Evolutionary conservation across 2,329 filamentous ascomycete species (phyloP).

Genomic region (Falciphora oryzae): DNA sequence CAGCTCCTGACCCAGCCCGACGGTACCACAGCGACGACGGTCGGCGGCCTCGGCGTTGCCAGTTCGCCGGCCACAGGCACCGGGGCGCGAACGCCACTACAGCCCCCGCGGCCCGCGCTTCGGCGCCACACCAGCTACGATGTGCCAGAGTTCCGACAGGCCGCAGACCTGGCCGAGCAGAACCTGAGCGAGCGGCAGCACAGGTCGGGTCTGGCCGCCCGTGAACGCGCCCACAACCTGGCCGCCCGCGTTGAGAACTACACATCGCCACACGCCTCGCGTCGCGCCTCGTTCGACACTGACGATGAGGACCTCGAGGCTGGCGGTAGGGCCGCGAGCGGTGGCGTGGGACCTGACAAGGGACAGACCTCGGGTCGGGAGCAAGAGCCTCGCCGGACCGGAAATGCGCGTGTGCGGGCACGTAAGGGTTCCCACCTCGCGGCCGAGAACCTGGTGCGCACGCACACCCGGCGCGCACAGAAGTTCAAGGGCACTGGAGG

Average conservation of each 20-base stretch:
- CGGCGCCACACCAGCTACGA: constrained; percentile 9
- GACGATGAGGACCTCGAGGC: constrained; percentile 6
- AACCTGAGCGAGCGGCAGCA: constrained; percentile 7
- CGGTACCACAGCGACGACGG: background rate
- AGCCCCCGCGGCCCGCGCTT: constrained; percentile 1
- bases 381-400: background rate
- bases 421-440: constrained; percentile 9
- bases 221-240: constrained; percentile 7
- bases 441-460: constrained; percentile 17
- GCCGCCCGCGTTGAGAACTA: constrained; percentile 10
- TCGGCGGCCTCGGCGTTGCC: background rate
- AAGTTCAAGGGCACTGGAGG: background rate
- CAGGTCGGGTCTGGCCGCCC: background rate
- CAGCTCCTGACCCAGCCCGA: constrained; percentile 1
- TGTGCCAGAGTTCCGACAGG: constrained; percentile 3
- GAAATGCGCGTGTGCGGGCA: background rate
- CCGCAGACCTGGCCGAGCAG: constrained; percentile 7
- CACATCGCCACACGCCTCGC: constrained; percentile 4
- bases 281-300: constrained; percentile 4
- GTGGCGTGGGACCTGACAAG: background rate
- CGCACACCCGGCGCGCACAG: constrained; percentile 11
- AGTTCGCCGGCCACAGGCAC: background rate
- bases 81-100: background rate
- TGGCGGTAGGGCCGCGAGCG: background rate
- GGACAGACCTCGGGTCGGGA: background rate